These are phyloP conservation scores for Quercus phellos DNA, from an alignment of 331 rosid species.

Conservation along the genomic window DNA sequence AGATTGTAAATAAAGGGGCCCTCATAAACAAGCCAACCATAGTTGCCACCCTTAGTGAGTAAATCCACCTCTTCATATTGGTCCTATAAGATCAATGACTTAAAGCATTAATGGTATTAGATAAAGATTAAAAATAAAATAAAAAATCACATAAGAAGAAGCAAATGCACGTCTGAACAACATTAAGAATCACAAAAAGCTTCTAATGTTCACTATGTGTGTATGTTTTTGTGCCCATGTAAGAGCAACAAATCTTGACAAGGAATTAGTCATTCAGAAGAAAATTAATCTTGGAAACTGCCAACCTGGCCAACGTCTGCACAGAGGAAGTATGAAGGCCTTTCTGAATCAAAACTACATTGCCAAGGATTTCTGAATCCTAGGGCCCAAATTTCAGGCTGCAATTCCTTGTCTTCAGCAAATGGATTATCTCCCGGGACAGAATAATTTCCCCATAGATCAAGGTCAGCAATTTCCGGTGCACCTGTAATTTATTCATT, in stretches of 20 bases:
- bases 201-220: background rate
- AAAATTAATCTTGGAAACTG: background rate
- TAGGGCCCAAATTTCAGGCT: conserved; percentile 32
- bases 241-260: background rate
- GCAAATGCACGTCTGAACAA: background rate
- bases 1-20: conserved; percentile 29
- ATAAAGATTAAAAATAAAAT: background rate
- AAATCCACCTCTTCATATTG: conserved; percentile 35
- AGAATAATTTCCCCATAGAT: conserved; percentile 36
- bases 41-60: conserved; percentile 39
- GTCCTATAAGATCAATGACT: conserved; percentile 12
- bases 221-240: background rate
- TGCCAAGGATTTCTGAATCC: conserved; percentile 41
- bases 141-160: background rate
- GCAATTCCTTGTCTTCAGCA: conserved; percentile 22
- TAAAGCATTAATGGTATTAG: background rate
- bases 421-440: conserved; percentile 32
- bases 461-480: conserved; percentile 10
- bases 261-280: no score
- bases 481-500: conserved; percentile 7
- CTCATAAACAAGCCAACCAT: conserved; percentile 38
- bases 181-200: background rate
- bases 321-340: conserved; percentile 36
- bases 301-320: conserved; percentile 41
- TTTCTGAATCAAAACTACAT: conserved; percentile 37